Percentiles rank a stretch among this genome's conserved stretches.
These are phyloP conservation scores for Trichoderma harzianum DNA, from an alignment of 2,329 filamentous ascomycete species.

Conservation along the genomic window DNA sequence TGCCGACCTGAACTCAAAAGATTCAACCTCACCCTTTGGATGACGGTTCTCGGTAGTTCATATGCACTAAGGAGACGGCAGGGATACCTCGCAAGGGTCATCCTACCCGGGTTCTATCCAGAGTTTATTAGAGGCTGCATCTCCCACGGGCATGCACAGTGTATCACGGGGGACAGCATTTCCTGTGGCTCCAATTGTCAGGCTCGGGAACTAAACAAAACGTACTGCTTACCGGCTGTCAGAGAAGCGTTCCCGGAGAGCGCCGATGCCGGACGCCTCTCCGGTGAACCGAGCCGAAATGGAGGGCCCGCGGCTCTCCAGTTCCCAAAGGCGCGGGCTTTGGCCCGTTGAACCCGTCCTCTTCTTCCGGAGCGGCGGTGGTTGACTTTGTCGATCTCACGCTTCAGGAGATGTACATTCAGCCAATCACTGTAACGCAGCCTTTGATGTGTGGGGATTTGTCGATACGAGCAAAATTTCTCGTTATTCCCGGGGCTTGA, in stretches of 20 bases:
- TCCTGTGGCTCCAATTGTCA: not conserved
- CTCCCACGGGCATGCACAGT: not conserved
- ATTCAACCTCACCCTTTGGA: not conserved
- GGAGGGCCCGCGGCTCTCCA: not conserved
- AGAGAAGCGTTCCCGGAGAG: not conserved
- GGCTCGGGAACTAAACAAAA: not conserved
- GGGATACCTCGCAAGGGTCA: not conserved
- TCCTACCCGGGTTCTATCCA: not conserved
- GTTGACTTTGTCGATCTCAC: not conserved
- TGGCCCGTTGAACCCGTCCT: not conserved
- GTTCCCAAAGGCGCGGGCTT: not conserved
- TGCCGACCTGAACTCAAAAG: not conserved
- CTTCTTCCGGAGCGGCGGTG: not conserved
- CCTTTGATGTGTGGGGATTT: too few species aligned
- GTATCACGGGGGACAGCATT: not conserved
- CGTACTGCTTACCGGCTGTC: not conserved
- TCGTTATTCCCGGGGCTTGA: not conserved
- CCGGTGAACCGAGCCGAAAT: not conserved
- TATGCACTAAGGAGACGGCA: not conserved
- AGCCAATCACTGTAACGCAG: not conserved
- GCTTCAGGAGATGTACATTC: not conserved
- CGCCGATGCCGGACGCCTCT: constrained; percentile 1
- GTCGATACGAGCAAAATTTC: not conserved
- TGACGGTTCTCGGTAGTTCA: not conserved
- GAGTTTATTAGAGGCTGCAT: not conserved